These are phyloP conservation scores for Teratosphaeria zuluensis DNA, from an alignment of 2,329 filamentous ascomycete genomes.

Conservation along the genomic window DNA sequence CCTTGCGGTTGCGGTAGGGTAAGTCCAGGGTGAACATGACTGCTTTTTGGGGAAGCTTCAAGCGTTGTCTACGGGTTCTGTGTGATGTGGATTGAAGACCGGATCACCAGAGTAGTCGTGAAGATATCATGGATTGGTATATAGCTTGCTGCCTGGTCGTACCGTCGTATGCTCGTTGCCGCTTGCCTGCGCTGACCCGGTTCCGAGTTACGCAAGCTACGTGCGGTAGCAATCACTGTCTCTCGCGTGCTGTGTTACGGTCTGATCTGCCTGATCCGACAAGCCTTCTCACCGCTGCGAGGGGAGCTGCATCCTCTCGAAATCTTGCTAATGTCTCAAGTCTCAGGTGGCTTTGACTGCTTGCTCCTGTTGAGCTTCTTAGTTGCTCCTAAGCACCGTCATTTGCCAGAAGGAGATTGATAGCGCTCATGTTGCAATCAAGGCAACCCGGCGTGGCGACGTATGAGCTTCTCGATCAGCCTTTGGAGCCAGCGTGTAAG, in stretches of 20 bases:
- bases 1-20: conserved; percentile 5
- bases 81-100: not conserved
- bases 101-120: not conserved
- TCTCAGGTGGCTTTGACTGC: too few species aligned
- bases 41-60: not conserved
- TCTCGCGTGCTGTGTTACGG: not conserved
- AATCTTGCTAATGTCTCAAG: not conserved
- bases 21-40: conserved; percentile 3
- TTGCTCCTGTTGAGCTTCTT: too few species aligned
- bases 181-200: not conserved
- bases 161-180: not conserved
- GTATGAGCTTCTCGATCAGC: not conserved
- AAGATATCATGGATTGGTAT: not conserved
- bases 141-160: not conserved
- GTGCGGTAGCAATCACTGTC: not conserved
- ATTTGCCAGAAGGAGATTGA: not conserved
- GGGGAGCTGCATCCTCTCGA: not conserved
- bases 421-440: not conserved
- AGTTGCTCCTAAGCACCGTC: too few species aligned
- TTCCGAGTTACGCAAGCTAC: not conserved
- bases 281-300: not conserved
- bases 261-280: not conserved
- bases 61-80: not conserved
- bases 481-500: not conserved
- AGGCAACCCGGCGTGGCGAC: not conserved